Base-by-base conservation (phyloP, 2,329 filamentous ascomycete genomes). In the Phyllosticta paracitricarpa region DNA sequence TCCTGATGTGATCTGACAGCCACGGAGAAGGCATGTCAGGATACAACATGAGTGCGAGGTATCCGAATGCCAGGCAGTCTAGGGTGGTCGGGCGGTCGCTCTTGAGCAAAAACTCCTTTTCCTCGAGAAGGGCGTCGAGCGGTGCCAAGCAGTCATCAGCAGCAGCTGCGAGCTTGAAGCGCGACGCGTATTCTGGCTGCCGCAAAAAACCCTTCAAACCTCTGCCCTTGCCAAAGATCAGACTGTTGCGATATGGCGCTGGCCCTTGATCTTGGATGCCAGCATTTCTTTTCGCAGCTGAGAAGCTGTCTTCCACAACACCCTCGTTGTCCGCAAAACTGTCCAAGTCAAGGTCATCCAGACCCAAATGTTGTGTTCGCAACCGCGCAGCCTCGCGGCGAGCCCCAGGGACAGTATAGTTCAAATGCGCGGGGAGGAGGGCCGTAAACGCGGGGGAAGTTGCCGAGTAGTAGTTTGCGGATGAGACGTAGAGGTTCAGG, bases 401-500 rank as follows among this genome's bases (percentile, higher is more conserved):
- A 61, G 84, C 79, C 0, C 89, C 86, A 2, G 92, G 92, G 4
- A 95, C 80, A 52, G 89, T 88, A 84, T 94, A 99, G 68, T 92
- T 92, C 64, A 91, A 81, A 19, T 94, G 91, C 80, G 94, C 96
- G 51, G 88, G 84, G 51, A 97, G 83, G 61, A 97, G 82, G 5
- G 79, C 77, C 66, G 87, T 90, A 76, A 91, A 96, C 48, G 90
- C 87, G 2, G 91, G 89, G 17, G 91, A 85, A 3, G 91, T 96
- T 56, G 82, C 78, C 53, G 81, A 78, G 61, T 85, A 81, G 82
- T 94, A 99, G 77, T 97, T 97, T 65, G 91, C 85, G 62, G 88
- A 89, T 33, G 91, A 94, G 65, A 94, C 88, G 73, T 95, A 97
- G 67, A 97, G 86, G 58, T 87, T 92, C 62, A 97, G 85, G 68